Base-by-base conservation (phyloP, 2,329 filamentous ascomycete genomes). In the Stagonosporopsis cucurbitacearum region DNA sequence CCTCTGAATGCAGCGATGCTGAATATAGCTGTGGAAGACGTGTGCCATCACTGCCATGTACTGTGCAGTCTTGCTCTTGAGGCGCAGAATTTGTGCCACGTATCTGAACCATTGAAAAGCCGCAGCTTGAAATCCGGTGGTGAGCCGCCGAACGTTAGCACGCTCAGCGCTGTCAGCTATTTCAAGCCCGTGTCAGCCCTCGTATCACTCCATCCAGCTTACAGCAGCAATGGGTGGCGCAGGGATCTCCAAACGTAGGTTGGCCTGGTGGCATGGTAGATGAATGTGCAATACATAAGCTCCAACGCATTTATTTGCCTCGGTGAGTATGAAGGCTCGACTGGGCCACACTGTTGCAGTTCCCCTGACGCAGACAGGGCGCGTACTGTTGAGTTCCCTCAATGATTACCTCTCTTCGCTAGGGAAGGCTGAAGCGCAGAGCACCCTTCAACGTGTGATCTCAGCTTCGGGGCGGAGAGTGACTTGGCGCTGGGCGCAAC, bases 401-500 rank as follows among this genome's bases (percentile, higher is more conserved):
- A 20, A 47, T 43, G 48, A 56, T 26, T 43, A 56, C 48, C 53
- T 43, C 26, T 51, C 53, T 43, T 33, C 23, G 43, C 43, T 42
- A 45, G 36, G 7, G 9, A 46, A 23, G 36, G 28, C 8, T 22
- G 28, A 32, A 46, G 52, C 28, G 46, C 53, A 47, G 30, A 43
- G 49, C 48, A 28, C 44, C 37, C 40, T 30, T 44, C 54, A 22
- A 49, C 17, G 37, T 28, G 44, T 33, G 54, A 53, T 57, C 54
- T 52, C 49, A 57, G 54, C 54, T 52, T 57, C 37, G 30, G 25
- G 39, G 43, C 51, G 53, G 53, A 56, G 44, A 37, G 12, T 17
- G 44, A 32, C 54, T 57, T 52, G 54, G 54, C 54, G 25, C 54
- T 52, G 43, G 54, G 54, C 48, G 54, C 44, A 52, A 56, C 48